Evolutionary conservation across 352 stramenopile species (phyloP).

Genomic region (Phytophthora sojae): DNA sequence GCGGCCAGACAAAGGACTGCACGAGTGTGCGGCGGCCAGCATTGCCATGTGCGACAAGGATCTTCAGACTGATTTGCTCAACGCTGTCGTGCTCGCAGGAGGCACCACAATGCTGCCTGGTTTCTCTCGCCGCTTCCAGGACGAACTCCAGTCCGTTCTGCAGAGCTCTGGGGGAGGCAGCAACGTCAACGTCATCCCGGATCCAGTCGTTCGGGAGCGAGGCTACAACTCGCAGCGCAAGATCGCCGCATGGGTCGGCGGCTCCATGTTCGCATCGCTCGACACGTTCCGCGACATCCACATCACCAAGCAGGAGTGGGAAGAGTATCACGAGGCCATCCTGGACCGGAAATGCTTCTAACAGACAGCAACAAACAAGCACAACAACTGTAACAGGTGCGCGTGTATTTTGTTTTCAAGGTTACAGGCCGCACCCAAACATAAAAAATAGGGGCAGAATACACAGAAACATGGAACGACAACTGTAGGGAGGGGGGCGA

Average conservation of each 20-base stretch:
- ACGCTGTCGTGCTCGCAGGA: constrained; percentile 80
- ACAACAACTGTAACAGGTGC: constrained; percentile 3
- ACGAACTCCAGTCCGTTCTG: constrained; percentile 56
- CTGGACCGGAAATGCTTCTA: constrained; percentile 88
- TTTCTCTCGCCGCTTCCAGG: constrained; percentile 83
- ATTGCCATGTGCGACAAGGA: constrained; percentile 91
- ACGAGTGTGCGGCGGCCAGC: constrained; percentile 81
- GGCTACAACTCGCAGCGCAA: constrained; percentile 90
- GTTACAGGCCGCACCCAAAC: constrained; percentile 24
- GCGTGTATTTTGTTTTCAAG: constrained; percentile 31
- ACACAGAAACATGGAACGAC: constrained; percentile 42
- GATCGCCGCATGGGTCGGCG: constrained; percentile 90
- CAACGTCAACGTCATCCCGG: constrained; percentile 78
- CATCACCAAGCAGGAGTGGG: constrained; percentile 91
- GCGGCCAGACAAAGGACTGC: constrained; percentile 72
- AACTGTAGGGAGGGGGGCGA: constrained; percentile 11
- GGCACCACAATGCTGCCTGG: constrained; percentile 88
- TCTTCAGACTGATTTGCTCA: constrained; percentile 80
- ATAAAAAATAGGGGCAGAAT: constrained; percentile 26
- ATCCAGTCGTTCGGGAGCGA: constrained; percentile 74
- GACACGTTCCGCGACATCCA: constrained; percentile 89
- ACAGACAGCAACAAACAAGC: background rate
- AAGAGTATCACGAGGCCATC: constrained; percentile 90
- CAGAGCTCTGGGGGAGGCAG: constrained; percentile 22
- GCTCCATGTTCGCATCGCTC: constrained; percentile 90